Evolutionary conservation across 2,329 filamentous ascomycete genomes (phyloP), one percentile per base, ranked within the genome.

Genomic region (Basipetospora sp.): DNA sequence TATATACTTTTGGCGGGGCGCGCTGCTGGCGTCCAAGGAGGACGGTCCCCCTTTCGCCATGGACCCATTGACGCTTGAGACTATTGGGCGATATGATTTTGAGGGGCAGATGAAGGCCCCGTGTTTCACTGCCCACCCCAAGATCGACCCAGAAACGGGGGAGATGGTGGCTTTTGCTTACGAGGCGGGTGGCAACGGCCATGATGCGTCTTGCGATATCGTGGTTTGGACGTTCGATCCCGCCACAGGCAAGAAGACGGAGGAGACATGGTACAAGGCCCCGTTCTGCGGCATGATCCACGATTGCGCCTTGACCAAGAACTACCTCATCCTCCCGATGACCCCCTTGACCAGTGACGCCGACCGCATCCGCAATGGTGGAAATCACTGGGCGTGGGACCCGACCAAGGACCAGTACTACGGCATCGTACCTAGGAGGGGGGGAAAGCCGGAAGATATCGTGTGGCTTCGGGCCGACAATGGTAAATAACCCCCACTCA

Each of bases 11-110:
- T 71, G 62, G 56, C 54, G 60, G 14, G 62, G 62, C 1, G 53
- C 62, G 9, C 47, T 70, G 11, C 52, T 69, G 2, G 65, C 65
- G 0, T 52, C 56, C 25, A 71, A 69, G 44, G 69, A 74, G 40
- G 55, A 58, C 33, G 53, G 56, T 0, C 58, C 55, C n/a, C 60
- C 64, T 0, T 64, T 56, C 40, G 53, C 57, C 0, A 46, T 63
- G 41, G 55, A 65, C 40, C 59, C 57, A 0, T 43, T 49, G 5
- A 60, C 57, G 1, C 50, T 63, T 6, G 60, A 62, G 31, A 63
- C 61, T 0, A 55, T 58, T 28, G 58, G 58, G 1, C 44, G 49
- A 0, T 55, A 60, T 38, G 57, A 61, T 38, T 65, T 64, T 37
- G 52, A 60, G 13, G 63, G 60, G 0, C 59, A 63, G 41, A 44